Base-by-base conservation (phyloP, 2,329 filamentous ascomycete genomes). In the Trichoderma arundinaceum region DNA sequence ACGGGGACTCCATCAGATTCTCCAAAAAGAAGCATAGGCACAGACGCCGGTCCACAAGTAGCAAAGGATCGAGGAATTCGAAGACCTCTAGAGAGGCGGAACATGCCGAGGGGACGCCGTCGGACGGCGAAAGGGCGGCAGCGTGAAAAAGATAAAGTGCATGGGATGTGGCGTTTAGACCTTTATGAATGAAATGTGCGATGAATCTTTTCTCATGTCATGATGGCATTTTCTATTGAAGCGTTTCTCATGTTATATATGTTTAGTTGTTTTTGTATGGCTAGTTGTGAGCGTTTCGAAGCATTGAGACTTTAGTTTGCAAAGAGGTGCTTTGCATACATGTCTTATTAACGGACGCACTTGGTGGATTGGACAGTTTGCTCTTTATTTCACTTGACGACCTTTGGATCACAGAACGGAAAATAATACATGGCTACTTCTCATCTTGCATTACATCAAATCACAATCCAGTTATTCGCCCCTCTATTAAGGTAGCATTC, bases 1-100 rank as follows among this genome's bases (percentile, higher is more conserved):
- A 82, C 68, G 74, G 79, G 53, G 64, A 67, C 19, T 78, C 80
- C 2, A 74, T 81, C 49, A 74, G 74, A 7, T 76, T 77, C 63
- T 72, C 72, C 1, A 69, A 70, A 17, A 74, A 71, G 38, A 76
- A 72, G 65, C 72, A 69, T 13, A 46, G 13, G 17, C 53, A 56
- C 1, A 64, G 65, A 33, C 54, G 61, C 2, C 53, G 54, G 19
- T 60, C 60, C 4, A 73, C 68, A n/a, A 79, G 75, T 60, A 75
- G 74, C 44, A 74, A 70, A 68, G 72, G 72, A 77, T 76, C 78
- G 28, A 71, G 77, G 72, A 35, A 82, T 78, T 73, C 73, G 4
- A 70, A 73, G 44, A 68, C 66, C 60, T 76, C 75, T 6, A 69
- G 71, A n/a, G 69, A 68, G 12, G 70, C 15, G 5, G 61, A 64